These are phyloP conservation scores for Umbelopsis sp. DNA, from an alignment of 192 early-diverging fungal genomes.

Conservation along the genomic window DNA sequence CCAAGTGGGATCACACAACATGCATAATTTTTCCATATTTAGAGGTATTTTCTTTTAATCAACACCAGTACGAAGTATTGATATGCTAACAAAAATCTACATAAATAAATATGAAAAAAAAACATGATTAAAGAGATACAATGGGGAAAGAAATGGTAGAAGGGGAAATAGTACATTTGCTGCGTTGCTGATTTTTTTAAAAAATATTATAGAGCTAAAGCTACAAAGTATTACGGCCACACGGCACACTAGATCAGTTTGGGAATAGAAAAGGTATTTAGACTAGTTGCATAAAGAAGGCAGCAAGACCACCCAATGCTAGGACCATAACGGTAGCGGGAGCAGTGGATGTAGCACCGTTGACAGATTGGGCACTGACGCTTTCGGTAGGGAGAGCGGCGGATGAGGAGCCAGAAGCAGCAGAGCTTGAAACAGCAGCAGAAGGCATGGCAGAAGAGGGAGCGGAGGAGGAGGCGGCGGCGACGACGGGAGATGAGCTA, in stretches of 20 bases:
- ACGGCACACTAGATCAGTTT: conserved; percentile 2
- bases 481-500: background rate
- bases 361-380: conserved; percentile 28
- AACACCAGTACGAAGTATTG: too few relatives aligned
- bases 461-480: background rate
- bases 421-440: conserved; percentile 14
- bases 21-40: too few relatives aligned
- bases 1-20: too few relatives aligned
- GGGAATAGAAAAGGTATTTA: conserved; percentile 4
- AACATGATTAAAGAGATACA: too few relatives aligned
- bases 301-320: conserved; percentile 2
- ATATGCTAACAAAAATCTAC: too few relatives aligned
- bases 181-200: background rate
- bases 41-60: too few relatives aligned
- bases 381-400: conserved; percentile 5
- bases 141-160: too few relatives aligned
- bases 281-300: conserved; percentile 4
- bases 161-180: background rate
- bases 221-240: conserved; percentile 2
- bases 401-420: background rate
- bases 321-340: conserved; percentile 1
- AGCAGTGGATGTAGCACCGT: background rate
- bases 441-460: background rate
- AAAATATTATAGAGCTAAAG: conserved; percentile 9
- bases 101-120: too few relatives aligned